A percentile compares a stretch with the other conserved stretches of the same genome.
phyloP scores from a whole-genome alignment of 371 early-diverging fungal genomes.

The Nematocida parisii region DNA sequence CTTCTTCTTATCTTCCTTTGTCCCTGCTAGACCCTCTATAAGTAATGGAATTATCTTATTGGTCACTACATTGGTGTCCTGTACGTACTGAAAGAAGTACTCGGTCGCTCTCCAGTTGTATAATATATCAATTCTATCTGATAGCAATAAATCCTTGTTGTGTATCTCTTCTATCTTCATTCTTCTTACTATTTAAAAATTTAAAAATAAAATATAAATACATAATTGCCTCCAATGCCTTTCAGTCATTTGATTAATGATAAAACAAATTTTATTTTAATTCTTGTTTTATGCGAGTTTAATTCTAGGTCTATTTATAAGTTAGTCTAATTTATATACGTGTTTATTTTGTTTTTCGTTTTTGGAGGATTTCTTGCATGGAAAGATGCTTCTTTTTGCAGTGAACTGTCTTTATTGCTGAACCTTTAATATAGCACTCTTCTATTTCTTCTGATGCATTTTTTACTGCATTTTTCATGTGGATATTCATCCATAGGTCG shows the following conservation, averaged over 20 bases:
- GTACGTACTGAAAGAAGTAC: conserved; percentile 43
- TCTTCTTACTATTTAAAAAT: conserved; percentile 32
- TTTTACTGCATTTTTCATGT: conserved; percentile 81
- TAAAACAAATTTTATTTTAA: background rate
- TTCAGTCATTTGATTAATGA: background rate
- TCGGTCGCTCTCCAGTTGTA: conserved; percentile 52
- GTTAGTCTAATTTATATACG: background rate
- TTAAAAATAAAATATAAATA: conserved; percentile 32
- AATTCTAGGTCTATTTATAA: conserved; percentile 3
- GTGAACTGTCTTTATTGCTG: conserved; percentile 63
- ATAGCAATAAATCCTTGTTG: conserved; percentile 4
- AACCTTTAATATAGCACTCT: conserved; percentile 66
- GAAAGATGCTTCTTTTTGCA: conserved; percentile 57
- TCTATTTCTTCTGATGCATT: conserved; percentile 39
- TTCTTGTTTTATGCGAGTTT: background rate
- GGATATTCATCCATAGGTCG: conserved; percentile 90
- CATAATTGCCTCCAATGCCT: background rate
- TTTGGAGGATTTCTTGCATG: conserved; percentile 56
- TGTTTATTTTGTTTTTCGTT: conserved; percentile 32
- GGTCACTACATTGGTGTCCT: conserved; percentile 8
- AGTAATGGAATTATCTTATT: conserved; percentile 21
- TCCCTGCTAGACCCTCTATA: conserved; percentile 20
- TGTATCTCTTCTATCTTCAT: conserved; percentile 55
- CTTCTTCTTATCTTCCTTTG: conserved; percentile 37
- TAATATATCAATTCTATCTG: conserved; percentile 35